Conservation (phyloP, 2,329 filamentous ascomycete genomes). For the Fusarium nelsonii region DNA sequence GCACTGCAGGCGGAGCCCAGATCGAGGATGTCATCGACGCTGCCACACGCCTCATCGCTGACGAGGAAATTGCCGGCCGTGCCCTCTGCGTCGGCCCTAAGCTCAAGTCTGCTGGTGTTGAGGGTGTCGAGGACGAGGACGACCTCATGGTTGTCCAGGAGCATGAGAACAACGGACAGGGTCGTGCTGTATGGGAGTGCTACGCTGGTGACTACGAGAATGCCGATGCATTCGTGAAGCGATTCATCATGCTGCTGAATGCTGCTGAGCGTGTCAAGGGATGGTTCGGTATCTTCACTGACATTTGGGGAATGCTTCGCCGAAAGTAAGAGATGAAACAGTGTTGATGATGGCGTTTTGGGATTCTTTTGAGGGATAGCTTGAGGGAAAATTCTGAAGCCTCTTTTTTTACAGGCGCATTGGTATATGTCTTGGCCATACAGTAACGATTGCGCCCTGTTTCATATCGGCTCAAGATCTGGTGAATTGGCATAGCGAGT, state of each 20-base stretch:
- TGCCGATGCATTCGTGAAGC: slow-evolving; percentile 66
- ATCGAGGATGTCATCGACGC: slow-evolving; percentile 73
- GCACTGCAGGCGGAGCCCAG: slow-evolving; percentile 61
- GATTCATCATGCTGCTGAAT: slow-evolving; percentile 68
- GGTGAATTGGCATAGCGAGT: background rate
- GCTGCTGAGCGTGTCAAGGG: slow-evolving; percentile 61
- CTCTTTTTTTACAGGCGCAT: background rate
- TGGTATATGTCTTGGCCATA: background rate
- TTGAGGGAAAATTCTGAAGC: background rate
- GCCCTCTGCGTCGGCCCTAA: slow-evolving; percentile 70
- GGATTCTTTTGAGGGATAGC: background rate
- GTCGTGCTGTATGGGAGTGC: slow-evolving; percentile 69
- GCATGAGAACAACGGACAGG: slow-evolving; percentile 55
- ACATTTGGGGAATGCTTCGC: slow-evolving; percentile 44
- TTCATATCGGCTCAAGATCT: background rate
- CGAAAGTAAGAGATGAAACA: slow-evolving; percentile 33
- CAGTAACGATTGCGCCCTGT: no score
- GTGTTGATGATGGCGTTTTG: background rate
- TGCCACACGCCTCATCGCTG: slow-evolving; percentile 70
- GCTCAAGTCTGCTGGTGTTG: slow-evolving; percentile 49
- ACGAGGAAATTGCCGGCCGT: slow-evolving; percentile 68
- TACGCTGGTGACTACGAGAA: slow-evolving; percentile 70
- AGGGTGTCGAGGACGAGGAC: slow-evolving; percentile 52
- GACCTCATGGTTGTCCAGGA: slow-evolving; percentile 40
- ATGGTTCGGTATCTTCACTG: slow-evolving; percentile 63